These are phyloP conservation scores for Huntiella moniliformis DNA, from an alignment of 2,329 filamentous ascomycete species.

Conservation along the genomic window DNA sequence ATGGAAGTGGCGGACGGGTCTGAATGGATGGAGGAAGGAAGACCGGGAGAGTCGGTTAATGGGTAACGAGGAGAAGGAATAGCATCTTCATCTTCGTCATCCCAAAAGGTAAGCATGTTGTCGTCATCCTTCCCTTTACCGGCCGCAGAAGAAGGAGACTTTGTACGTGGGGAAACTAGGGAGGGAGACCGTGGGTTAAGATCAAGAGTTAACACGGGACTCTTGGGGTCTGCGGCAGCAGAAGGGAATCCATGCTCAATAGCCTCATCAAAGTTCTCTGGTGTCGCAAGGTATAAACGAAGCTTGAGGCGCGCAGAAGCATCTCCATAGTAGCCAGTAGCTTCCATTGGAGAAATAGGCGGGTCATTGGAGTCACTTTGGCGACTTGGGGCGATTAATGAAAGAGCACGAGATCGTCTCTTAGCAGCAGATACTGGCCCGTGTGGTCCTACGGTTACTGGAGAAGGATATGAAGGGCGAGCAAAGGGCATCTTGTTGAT, in stretches of 20 bases:
- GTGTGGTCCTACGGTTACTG: constrained; percentile 16
- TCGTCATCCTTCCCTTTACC: neutral
- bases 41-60: neutral
- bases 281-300: constrained; percentile 67
- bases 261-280: constrained; percentile 89
- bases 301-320: constrained; percentile 75
- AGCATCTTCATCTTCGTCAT: constrained; percentile 26
- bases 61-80: constrained; percentile 26
- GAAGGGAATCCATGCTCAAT: constrained; percentile 84
- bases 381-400: constrained; percentile 24
- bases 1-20: neutral
- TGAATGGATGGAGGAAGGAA: neutral
- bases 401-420: constrained; percentile 36
- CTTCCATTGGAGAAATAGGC: constrained; percentile 34
- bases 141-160: constrained; percentile 14
- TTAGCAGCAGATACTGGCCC: constrained; percentile 21
- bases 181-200: constrained; percentile 4
- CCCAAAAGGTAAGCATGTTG: constrained; percentile 10
- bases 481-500: constrained; percentile 47
- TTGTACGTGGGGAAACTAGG: constrained; percentile 11
- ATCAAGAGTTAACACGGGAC: constrained; percentile 11
- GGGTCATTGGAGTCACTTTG: constrained; percentile 10
- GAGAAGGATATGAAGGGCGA: constrained; percentile 25
- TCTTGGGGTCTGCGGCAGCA: constrained; percentile 16
- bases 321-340: constrained; percentile 73